Evolutionary conservation across 345 rosid species (phyloP), one percentile per base, ranked within the genome.

Genomic region (Durio zibethinus): DNA sequence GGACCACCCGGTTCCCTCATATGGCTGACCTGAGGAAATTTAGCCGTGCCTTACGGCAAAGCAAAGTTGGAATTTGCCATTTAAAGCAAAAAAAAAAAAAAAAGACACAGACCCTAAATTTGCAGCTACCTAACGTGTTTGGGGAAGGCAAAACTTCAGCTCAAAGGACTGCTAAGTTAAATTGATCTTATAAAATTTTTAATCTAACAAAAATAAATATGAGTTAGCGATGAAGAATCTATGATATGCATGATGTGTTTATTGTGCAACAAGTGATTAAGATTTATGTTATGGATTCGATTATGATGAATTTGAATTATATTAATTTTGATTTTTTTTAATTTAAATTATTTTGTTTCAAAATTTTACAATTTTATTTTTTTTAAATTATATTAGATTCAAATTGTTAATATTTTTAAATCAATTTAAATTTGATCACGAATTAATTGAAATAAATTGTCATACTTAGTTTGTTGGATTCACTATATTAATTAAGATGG

Each of bases 41-140:
- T 38, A 25, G 80, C 38, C 86, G 50, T 42, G 76, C 76, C 40
- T 57, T 61, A 11, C 38, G 82, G 86, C 7, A 31, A 83, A 83
- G 82, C 78, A 83, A 78, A 80, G 84, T 60, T 72, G 21, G 35
- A 12, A 25, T 40, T 31, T 64, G 33, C 31, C 25, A 69, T 64
- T 38, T 20, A n/a, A 29, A 48, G 40, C 15, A 1, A 68, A 70
- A 75, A 57, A n/a, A n/a, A n/a, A n/a, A n/a, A n/a, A n/a, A n/a
- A n/a, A n/a, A n/a, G n/a, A n/a, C n/a, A 40, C 42, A 5, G 7
- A 54, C 63, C 77, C 69, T 62, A 35, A 15, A 72, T 60, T 35
- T 23, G 63, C 63, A 47, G 31, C 48, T 52, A 29, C 47, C 14
- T 27, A 20, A 56, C 31, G 29, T 76, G 42, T 23, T 60, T 40